Percentiles rank a stretch among this genome's conserved stretches.
phyloP scores from a whole-genome alignment of 2,329 filamentous ascomycete species.

The Juglanconis sp. region DNA sequence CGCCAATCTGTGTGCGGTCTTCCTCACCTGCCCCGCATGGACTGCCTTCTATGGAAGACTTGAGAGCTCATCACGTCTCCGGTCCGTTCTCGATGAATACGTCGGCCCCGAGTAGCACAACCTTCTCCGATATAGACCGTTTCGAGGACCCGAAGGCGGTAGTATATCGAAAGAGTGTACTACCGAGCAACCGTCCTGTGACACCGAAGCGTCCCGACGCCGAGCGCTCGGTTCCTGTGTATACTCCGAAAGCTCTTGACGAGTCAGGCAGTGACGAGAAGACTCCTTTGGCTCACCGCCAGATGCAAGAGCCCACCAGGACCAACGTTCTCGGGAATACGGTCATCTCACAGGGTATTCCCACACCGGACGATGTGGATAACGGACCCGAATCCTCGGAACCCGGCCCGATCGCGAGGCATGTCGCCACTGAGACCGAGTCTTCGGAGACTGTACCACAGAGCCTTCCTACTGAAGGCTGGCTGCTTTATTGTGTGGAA shows the following conservation, averaged over 20 bases:
- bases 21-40: slow-evolving; percentile 13
- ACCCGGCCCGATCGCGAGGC: not conserved
- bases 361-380: not conserved
- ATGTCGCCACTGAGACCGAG: not conserved
- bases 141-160: not conserved
- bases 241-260: not conserved
- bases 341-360: not conserved
- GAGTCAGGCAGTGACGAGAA: not conserved
- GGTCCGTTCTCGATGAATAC: not conserved
- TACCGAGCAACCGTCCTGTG: not conserved
- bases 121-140: not conserved
- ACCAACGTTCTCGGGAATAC: not conserved
- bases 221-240: not conserved
- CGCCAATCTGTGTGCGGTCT: slow-evolving; percentile 22
- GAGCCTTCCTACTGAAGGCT: not conserved
- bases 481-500: slow-evolving; percentile 6
- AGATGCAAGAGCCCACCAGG: not conserved
- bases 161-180: not conserved
- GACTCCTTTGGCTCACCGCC: slow-evolving; percentile 1
- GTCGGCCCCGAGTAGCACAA: not conserved
- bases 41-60: slow-evolving; percentile 5
- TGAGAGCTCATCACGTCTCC: slow-evolving; percentile 1
- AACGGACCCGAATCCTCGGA: not conserved
- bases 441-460: not conserved
- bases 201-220: not conserved